Percentiles rank a stretch among this genome's conserved stretches.
phyloP scores from a whole-genome alignment of 345 rosid species.

The Melastoma malabathricum region DNA sequence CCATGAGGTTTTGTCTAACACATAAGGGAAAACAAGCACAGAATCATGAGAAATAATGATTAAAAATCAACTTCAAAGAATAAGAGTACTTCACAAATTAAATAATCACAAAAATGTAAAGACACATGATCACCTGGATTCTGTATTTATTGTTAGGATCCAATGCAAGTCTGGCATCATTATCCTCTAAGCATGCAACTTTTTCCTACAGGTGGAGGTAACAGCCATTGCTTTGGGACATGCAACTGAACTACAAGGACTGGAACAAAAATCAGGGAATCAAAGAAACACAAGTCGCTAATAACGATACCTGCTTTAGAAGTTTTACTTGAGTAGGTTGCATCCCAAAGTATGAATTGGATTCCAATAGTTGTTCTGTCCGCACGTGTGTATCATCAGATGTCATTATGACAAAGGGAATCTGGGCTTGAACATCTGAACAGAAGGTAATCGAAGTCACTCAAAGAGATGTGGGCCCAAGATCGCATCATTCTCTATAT shows the following conservation, averaged over 20 bases:
- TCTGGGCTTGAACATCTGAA: slow-evolving; percentile 47
- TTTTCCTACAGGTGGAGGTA: slow-evolving; percentile 50
- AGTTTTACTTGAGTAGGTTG: slow-evolving; percentile 71
- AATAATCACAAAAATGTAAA: too few relatives aligned
- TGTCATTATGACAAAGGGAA: slow-evolving; percentile 90
- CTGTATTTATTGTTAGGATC: slow-evolving; percentile 66
- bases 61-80: too few relatives aligned
- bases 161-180: slow-evolving; percentile 78
- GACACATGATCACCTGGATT: slow-evolving; percentile 52
- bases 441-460: slow-evolving; percentile 3
- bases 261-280: too few relatives aligned
- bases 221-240: background rate
- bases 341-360: slow-evolving; percentile 83
- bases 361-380: slow-evolving; percentile 51
- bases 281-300: too few relatives aligned
- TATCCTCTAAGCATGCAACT: slow-evolving; percentile 95
- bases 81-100: too few relatives aligned
- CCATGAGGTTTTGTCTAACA: slow-evolving; percentile 95
- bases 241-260: background rate
- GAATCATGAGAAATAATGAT: background rate
- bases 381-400: slow-evolving; percentile 91
- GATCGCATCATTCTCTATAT: too few relatives aligned
- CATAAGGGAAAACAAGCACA: slow-evolving; percentile 8
- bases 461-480: slow-evolving; percentile 2
- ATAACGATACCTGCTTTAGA: slow-evolving; percentile 60